A percentile compares a stretch with the other conserved stretches of the same genome.
Conservation (phyloP, 176 grass and related monocot genomes). For the Carex parvula region DNA sequence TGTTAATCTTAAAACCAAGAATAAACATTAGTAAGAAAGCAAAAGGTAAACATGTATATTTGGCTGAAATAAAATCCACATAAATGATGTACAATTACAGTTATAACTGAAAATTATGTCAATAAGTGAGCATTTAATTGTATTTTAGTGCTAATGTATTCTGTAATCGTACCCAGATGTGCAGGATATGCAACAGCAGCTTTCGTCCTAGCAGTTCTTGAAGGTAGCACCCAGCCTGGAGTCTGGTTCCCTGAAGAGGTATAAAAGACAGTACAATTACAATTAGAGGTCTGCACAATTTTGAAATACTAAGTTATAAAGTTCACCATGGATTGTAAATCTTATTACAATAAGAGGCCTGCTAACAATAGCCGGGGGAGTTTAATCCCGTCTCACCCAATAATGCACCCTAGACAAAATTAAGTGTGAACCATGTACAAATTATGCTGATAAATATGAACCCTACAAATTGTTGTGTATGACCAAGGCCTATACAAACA, state of each 20-base stretch:
- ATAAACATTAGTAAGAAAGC: background rate
- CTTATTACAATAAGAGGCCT: background rate
- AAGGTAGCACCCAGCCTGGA: conserved; percentile 63
- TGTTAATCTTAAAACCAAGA: background rate
- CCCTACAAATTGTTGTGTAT: too few relatives aligned
- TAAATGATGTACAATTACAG: background rate
- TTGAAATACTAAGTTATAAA: background rate
- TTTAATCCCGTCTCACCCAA: too few relatives aligned
- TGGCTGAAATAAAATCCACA: background rate
- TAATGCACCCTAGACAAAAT: too few relatives aligned
- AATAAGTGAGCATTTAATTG: background rate
- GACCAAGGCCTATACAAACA: too few relatives aligned
- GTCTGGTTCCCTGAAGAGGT: conserved; percentile 88
- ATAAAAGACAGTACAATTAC: background rate
- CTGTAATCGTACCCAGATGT: conserved; percentile 32
- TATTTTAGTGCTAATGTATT: background rate
- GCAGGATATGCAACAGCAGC: conserved; percentile 43
- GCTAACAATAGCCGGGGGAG: too few relatives aligned
- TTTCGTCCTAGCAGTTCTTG: conserved; percentile 66
- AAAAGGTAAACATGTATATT: background rate
- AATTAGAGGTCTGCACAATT: background rate
- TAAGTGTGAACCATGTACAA: too few relatives aligned
- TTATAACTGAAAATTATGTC: background rate
- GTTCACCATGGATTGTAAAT: background rate
- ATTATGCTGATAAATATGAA: too few relatives aligned